Conservation (phyloP, 331 rosid genomes). For the Dryas integrifolia region DNA sequence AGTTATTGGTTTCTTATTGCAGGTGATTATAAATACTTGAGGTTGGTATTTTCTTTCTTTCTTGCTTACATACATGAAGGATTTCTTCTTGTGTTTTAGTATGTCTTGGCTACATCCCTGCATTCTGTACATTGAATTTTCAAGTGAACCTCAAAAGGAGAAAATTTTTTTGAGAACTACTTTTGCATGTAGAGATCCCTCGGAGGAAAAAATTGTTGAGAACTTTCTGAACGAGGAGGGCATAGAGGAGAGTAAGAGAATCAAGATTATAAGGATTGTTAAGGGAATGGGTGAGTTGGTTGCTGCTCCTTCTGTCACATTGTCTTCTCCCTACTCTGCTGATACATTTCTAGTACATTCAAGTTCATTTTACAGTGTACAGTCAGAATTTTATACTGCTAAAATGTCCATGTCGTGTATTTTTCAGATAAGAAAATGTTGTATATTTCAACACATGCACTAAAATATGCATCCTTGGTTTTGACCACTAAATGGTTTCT, state of each 20-base stretch:
- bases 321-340: constrained; percentile 3
- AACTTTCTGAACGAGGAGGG: constrained; percentile 69
- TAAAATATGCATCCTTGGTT: not conserved
- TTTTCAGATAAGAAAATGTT: not conserved
- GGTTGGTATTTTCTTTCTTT: constrained; percentile 41
- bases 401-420: not conserved
- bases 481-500: not conserved
- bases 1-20: constrained; percentile 21
- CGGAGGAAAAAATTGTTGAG: constrained; percentile 62
- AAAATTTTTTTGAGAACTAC: not conserved
- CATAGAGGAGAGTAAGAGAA: constrained; percentile 54
- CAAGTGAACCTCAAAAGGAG: too few species aligned
- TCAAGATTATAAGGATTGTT: constrained; percentile 51
- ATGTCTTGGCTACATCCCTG: not conserved
- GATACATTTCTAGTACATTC: not conserved
- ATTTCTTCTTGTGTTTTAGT: too few species aligned
- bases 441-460: not conserved
- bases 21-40: constrained; percentile 83
- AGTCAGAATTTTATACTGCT: not conserved
- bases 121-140: not conserved
- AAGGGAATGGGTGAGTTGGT: constrained; percentile 72
- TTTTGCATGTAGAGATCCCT: constrained; percentile 53
- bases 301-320: constrained; percentile 2
- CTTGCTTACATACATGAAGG: constrained; percentile 12
- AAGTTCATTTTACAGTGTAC: not conserved